These are phyloP conservation scores for Pseudozyma flocculosa DNA, from an alignment of 1,284 basidiomycete species.

Conservation along the genomic window DNA sequence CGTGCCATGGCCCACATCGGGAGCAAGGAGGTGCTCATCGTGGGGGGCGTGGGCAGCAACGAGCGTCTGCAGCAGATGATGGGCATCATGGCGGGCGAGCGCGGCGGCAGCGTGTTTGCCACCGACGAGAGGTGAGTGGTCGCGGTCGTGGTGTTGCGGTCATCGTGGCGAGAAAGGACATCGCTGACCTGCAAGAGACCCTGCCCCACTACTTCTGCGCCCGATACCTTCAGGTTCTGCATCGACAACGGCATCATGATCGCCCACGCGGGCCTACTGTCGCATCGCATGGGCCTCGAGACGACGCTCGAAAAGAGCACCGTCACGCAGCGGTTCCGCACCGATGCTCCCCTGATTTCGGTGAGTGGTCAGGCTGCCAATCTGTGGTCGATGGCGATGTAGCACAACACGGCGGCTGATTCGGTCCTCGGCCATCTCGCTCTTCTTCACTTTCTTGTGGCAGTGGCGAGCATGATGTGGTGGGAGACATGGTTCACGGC, in stretches of 20 bases:
- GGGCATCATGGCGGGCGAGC: slow-evolving; percentile 90
- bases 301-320: slow-evolving; percentile 52
- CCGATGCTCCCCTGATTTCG: slow-evolving; percentile 48
- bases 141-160: slow-evolving; percentile 60
- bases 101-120: slow-evolving; percentile 86
- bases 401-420: no score
- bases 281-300: slow-evolving; percentile 78
- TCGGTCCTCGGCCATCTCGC: no score
- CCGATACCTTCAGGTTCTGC: slow-evolving; percentile 79
- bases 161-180: not conserved
- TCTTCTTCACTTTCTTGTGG: no score
- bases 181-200: not conserved
- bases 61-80: slow-evolving; percentile 95
- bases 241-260: slow-evolving; percentile 99
- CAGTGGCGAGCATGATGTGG: no score
- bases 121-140: slow-evolving; percentile 75
- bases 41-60: slow-evolving; percentile 91
- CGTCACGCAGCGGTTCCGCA: slow-evolving; percentile 54
- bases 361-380: slow-evolving; percentile 25
- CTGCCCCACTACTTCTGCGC: no score
- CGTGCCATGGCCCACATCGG: slow-evolving; percentile 98
- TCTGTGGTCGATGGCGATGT: no score
- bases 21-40: slow-evolving; percentile 91
- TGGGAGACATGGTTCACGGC: no score
- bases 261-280: slow-evolving; percentile 90